Conservation (phyloP, 805 yeast genomes). For the Schwanniomyces pseudopolymorphus region DNA sequence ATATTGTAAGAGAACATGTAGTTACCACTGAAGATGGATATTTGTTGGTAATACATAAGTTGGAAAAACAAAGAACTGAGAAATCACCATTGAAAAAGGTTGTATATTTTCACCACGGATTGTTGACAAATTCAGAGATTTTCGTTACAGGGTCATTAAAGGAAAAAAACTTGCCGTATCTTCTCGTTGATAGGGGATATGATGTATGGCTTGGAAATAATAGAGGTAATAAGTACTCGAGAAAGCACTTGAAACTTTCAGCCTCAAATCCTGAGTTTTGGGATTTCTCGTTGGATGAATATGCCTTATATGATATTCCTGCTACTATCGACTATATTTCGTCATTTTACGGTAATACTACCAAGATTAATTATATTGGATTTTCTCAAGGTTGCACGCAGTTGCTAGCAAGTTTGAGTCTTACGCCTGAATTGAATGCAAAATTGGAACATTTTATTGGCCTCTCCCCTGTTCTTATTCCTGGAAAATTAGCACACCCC, state of each 20-base stretch:
- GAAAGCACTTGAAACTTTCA: conserved; percentile 26
- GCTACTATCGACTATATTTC: conserved; percentile 22
- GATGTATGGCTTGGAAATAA: conserved; percentile 28
- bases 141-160: conserved; percentile 23
- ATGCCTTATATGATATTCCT: conserved; percentile 31
- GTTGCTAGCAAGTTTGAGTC: conserved; percentile 29
- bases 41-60: conserved; percentile 26
- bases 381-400: conserved; percentile 34
- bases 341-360: conserved; percentile 13
- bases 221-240: conserved; percentile 28
- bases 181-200: conserved; percentile 21
- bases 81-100: conserved; percentile 7
- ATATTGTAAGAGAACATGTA: conserved; percentile 27
- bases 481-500: conserved; percentile 22
- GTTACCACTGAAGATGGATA: conserved; percentile 29
- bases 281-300: conserved; percentile 33
- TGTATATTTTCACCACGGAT: conserved; percentile 34
- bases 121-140: conserved; percentile 38
- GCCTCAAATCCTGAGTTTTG: conserved; percentile 24
- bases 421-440: conserved; percentile 21
- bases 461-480: conserved; percentile 30
- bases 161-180: conserved; percentile 21
- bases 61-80: conserved; percentile 11
- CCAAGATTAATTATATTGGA: conserved; percentile 26
- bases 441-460: conserved; percentile 25